Base-by-base conservation (phyloP, 1,139 yeast species). In the Groenewaldozyma auringiensis region DNA sequence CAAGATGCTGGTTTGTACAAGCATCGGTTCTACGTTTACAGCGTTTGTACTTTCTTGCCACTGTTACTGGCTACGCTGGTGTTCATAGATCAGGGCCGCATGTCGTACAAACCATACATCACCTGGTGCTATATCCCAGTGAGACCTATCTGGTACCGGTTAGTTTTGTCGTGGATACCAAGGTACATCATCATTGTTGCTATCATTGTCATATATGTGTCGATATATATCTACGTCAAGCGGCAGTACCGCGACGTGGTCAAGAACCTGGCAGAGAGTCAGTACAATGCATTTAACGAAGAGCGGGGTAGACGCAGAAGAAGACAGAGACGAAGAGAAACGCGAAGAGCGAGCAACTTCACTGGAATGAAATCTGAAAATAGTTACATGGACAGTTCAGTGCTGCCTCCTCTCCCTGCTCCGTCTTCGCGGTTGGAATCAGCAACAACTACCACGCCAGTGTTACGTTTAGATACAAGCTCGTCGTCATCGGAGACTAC, bases 101-200 rank as follows among this genome's bases (percentile, higher is more conserved):
- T 47, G 27, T 55, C 62, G 13, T 60, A 56, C 46, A 48, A 53
- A 32, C 65, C 64, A 11, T 74, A 77, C 52, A 78, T 83, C 41
- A 79, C 86, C 47, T 84, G 92, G 89, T 82, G 95, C 60, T 87
- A 83, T 60, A 67, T 88, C 45, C 92, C 95, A 0, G 76, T 79
- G 45, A 55, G 69, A 2, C 95, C 94, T 0, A 62, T 74, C 9
- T 87, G 94, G 94, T 81, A 79, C 60, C 71, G 88, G 48, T 61
- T 83, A 42, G 88, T 74, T 1, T 68, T 88, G 44, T 78, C 89
- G 52, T 88, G 95, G 95, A 81, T 78, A 1, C 92, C 95, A 2
- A 71, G 96, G 40, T 87, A 80, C 61, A 62, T 78, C 48, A 76
- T 88, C 46, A 73, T 84, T 50, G 61, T 83, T 13, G 61, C 75